Base-by-base conservation (phyloP, 768 basidiomycete genomes). In the Candolleomyces eurysporus region DNA sequence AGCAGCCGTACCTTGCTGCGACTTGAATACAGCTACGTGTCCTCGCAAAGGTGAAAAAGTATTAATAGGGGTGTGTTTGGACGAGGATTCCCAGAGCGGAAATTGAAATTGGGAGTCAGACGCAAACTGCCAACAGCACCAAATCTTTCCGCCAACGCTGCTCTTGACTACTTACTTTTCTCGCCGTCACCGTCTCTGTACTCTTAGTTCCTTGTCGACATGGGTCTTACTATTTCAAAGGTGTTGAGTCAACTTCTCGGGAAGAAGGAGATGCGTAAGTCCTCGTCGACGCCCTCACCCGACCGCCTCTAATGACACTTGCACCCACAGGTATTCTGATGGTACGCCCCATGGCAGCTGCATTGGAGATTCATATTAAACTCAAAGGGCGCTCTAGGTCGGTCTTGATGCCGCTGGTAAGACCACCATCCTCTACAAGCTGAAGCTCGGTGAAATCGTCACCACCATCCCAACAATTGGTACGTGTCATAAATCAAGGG, bases 401-500 rank as follows among this genome's bases (percentile, higher is more conserved):
- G 97, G 97, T 80, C 93, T 99, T 71, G 97, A 99, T 74, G 97
- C 97, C 71, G 96, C 96, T 69, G 96, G 96, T 82, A 97, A 98
- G 80, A 97, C 95, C 66, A 94, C 92, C 72, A 99, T 98, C 70
- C 83, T 99, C 68, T 99, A 97, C 86, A 99, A 98, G 84, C 85
- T 98, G 74, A 98, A 98, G 84, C 88, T 98, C 60, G 97, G 96
- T 78, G 97, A 99, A 84, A 98, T 98, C 78, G 97, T 99, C 76
- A 98, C 97, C 67, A 99, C 97, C 66, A 99, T 99, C 76, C 97
- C 97, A 64, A 98, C 97, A 73, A 98, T 99, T 79, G 96, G 96
- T 96, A 70, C 73, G 90, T 82, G 40, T 62, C 19, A 57, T 48
- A 64, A 46, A 61, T 54, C 31, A 58, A 61, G 42, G 60, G 48